Base-by-base conservation (phyloP, 2,329 filamentous ascomycete species). In the Apiospora aurea region DNA sequence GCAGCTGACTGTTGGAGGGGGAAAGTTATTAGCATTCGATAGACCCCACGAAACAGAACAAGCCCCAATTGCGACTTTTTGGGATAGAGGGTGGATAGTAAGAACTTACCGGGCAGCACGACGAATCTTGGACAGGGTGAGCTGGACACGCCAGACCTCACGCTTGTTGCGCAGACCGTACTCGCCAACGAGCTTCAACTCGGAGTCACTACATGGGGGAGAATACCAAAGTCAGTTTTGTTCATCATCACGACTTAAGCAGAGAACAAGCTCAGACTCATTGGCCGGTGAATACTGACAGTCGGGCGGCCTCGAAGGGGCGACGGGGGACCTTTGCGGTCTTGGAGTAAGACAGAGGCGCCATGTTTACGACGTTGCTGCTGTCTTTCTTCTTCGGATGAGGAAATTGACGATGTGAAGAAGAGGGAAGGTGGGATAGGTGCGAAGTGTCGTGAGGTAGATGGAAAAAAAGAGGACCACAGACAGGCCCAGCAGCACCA, bases 151-250 rank as follows among this genome's bases (percentile, higher is more conserved):
- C 96, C 96, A 99, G 85, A 99, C 96, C 91, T 99, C 96, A 91
- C 96, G 96, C 95, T 99, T 99, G 92, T 99, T 99, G 89, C 95
- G 94, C 83, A 99, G 94, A 89, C 96, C 96, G 91, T 97, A 99
- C 90, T 99, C 96, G 88, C 96, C 96, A 83, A 99, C 96, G 87
- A 96, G 93, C 94, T 99, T 99, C 88, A 99, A 89, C 90, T 99
- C 96, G 84, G 95, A 94, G 90, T 99, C 96, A 90, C 96, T 98
- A 89, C 84, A 64, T 41, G 57, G 82, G 76, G 69, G 75, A 76
- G 79, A 84, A 82, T 82, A 29, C 51, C 38, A 18, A 29, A 46
- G 89, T 93, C 91, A 93, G 93, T 93, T 88, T 89, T 85, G 79
- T 79, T 78, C 85, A 91, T 88, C 91, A 90, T 91, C 90, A 90